Evolutionary conservation across 768 basidiomycete species (phyloP).

Genomic region (Lenzites betulinus): DNA sequence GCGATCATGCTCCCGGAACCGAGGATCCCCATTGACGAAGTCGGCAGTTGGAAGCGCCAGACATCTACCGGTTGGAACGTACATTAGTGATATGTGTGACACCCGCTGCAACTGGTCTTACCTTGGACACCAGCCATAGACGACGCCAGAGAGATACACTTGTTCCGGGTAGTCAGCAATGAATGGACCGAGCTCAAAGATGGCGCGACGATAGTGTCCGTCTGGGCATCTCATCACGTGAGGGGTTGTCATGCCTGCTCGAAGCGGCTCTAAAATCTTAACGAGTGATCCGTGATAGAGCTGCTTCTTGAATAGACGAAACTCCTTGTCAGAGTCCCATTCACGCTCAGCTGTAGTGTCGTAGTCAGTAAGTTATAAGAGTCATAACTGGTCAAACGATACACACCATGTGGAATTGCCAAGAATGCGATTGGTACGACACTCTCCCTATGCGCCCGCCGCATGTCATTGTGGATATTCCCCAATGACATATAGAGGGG

Average conservation of each 20-base stretch:
- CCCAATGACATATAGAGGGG: constrained; percentile 29
- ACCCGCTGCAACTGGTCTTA: not conserved
- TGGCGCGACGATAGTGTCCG: constrained; percentile 28
- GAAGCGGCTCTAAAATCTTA: constrained; percentile 10
- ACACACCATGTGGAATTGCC: constrained; percentile 31
- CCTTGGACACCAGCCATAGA: constrained; percentile 21
- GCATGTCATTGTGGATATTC: too few relatives aligned
- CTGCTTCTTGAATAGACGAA: constrained; percentile 18
- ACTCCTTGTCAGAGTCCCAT: not conserved
- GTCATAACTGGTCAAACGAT: not conserved
- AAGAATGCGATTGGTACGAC: constrained; percentile 25
- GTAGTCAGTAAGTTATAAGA: not conserved
- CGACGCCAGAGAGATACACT: constrained; percentile 23
- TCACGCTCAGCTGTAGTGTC: not conserved
- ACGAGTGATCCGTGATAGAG: constrained; percentile 17
- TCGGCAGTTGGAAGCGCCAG: not conserved
- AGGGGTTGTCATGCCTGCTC: constrained; percentile 8
- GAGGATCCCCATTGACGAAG: not conserved
- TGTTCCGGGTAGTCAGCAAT: constrained; percentile 39
- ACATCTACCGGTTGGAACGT: not conserved
- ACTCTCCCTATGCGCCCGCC: constrained; percentile 20
- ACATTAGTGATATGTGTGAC: not conserved
- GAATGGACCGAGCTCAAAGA: constrained; percentile 33
- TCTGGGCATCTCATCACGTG: constrained; percentile 24
- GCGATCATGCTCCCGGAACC: constrained; percentile 5